Evolutionary conservation across 2,329 filamentous ascomycete species (phyloP), one percentile per base, ranked within the genome.

Genomic region (Nigrospora oryzae): DNA sequence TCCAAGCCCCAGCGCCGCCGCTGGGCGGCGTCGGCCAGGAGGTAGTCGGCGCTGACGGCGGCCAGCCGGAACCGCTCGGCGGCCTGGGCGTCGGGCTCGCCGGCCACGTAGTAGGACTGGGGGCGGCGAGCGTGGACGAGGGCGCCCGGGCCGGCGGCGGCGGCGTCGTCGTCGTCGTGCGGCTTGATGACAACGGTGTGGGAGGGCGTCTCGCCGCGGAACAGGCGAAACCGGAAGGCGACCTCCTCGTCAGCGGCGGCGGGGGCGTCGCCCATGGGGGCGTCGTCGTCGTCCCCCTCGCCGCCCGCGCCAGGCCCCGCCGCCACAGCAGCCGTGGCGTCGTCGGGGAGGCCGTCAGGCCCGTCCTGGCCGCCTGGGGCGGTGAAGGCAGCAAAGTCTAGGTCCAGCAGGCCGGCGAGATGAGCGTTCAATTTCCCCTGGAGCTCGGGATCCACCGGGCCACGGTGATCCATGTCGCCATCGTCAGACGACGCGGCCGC

Each of bases 201-300:
- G 2, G 64, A 59, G 3, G 67, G 61, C 5, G 60, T 62, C 15
- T 70, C 62, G 38, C 66, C 65, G 49, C 70, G 69, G 56, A 83
- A 83, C 28, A 83, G 68, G 10, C 75, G 68, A 55, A 83, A 83
- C 44, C 73, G 68, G 51, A 79, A 81, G 43, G 70, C 69, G 40
- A 70, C 65, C 15, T 62, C 61, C 13, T 63, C 54, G 7, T 56
- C 53, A 13, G 54, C 48, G 13, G 54, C 50, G 3, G 16, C 47
- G n/a, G 45, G 46, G 7, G 49, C 48, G 10, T 40, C 43, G 30
- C 44, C 37, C 42, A 44, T 47, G 23, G 43, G 45, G 30, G 44
- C 48, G 17, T 36, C 44, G 5, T 10, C 23, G 23, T 36, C 44
- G 23, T 28, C 23, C 19, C 6, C 44, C 5, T 10, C 23, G 23